Evolutionary conservation across 768 basidiomycete genomes (phyloP), one percentile per base, ranked within the genome.

Genomic region (Pleurotus tuoliensis): DNA sequence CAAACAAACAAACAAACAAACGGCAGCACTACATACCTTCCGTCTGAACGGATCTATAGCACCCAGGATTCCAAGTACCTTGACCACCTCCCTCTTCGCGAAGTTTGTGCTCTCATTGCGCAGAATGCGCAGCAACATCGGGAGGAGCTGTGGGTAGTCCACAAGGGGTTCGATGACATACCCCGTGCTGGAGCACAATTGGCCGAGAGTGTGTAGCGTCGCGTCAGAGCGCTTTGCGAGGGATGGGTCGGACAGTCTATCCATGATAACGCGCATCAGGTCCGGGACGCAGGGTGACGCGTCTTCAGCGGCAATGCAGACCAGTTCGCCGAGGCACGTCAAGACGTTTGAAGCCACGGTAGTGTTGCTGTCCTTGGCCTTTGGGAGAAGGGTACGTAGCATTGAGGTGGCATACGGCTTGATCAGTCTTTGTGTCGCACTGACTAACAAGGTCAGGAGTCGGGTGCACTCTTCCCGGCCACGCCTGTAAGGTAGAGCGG

Each of bases 321-420:
- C 83, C 20, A 99, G 79, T 70, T 98, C 95, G 20, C 97, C 97
- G 2, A 98, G 83, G 67, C 96, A 96, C 80, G 91, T 89, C 22
- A 98, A 77, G 56, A 98, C 90, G 61, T 94, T 88, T 2, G 96
- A 90, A 0, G 95, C 92, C 25, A 99, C 94, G 7, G 88, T 83
- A 2, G 94, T 82, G 59, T 93, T 94, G 16, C 73, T 68, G 62
- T 98, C 95, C 57, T 85, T 84, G 1, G 94, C 94, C 64, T 97
- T 98, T 22, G 83, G 86, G 12, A 98, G 80, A 5, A 98, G 82
- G 1, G 94, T 94, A 16, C 87, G 84, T 15, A 98, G 81, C 79
- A 99, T 94, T 0, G 95, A 92, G 8, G 94, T 79, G 0, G 94
- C 92, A 69, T 99, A 98, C 8, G 94, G 92, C 66, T 94, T 95